Evolutionary conservation across 2,329 filamentous ascomycete genomes (phyloP).

Genomic region (Ascochyta viciae-villosae): DNA sequence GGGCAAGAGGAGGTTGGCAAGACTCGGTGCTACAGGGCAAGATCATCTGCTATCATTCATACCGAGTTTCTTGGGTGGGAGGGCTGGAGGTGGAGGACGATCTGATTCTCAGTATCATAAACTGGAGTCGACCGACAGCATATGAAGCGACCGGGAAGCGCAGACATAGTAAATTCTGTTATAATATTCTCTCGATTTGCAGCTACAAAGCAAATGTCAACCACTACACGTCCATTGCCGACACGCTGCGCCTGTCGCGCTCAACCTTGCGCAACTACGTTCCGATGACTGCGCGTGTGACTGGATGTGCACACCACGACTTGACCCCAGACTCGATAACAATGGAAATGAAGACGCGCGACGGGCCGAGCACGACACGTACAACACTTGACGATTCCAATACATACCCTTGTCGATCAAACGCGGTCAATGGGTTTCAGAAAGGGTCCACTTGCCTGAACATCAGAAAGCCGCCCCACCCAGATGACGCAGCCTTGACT

Average conservation of each 20-base stretch:
- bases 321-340: not conserved
- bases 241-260: not conserved
- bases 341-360: constrained; percentile 1
- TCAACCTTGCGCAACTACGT: not conserved
- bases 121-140: constrained; percentile 8
- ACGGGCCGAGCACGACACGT: constrained; percentile 16
- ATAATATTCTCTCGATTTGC: not conserved
- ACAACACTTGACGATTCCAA: constrained; percentile 9
- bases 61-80: not conserved
- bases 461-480: constrained; percentile 10
- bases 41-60: not conserved
- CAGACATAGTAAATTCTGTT: not conserved
- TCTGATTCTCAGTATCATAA: constrained; percentile 7
- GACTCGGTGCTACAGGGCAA: not conserved
- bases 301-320: not conserved
- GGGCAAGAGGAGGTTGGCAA: constrained; percentile 8
- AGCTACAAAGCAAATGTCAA: not conserved
- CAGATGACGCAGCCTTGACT: constrained; percentile 11
- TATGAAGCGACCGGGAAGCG: not conserved
- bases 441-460: constrained; percentile 13
- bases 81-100: not conserved
- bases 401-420: constrained; percentile 12
- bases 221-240: not conserved
- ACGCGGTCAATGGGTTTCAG: constrained; percentile 19
- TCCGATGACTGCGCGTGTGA: not conserved